Conservation (phyloP, 371 early-diverging fungal genomes). For the Gilbertella persicaria region DNA sequence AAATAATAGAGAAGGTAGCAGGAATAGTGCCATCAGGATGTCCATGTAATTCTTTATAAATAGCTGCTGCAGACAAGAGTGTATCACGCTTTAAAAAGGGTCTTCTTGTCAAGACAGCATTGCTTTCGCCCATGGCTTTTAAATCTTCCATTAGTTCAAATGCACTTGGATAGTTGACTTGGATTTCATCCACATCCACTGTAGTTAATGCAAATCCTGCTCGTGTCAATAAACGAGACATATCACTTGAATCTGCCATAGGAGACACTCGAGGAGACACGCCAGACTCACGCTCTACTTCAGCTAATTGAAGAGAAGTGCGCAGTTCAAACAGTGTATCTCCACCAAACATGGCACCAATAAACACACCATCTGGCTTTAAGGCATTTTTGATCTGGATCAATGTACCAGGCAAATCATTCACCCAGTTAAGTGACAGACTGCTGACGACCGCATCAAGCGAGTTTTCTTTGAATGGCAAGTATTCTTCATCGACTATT, state of each 20-base stretch:
- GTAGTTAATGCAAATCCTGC: slow-evolving; percentile 91
- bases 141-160: slow-evolving; percentile 92
- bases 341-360: slow-evolving; percentile 92
- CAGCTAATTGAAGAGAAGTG: slow-evolving; percentile 89
- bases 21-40: slow-evolving; percentile 89
- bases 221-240: slow-evolving; percentile 77
- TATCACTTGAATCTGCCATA: slow-evolving; percentile 88
- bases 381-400: slow-evolving; percentile 80
- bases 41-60: slow-evolving; percentile 91
- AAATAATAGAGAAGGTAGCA: slow-evolving; percentile 92
- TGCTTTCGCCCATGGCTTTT: slow-evolving; percentile 93
- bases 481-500: slow-evolving; percentile 82
- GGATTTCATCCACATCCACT: slow-evolving; percentile 92
- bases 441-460: slow-evolving; percentile 87
- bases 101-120: slow-evolving; percentile 78
- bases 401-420: slow-evolving; percentile 90
- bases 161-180: slow-evolving; percentile 89
- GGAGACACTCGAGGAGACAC: slow-evolving; percentile 92
- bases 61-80: slow-evolving; percentile 81
- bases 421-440: slow-evolving; percentile 93
- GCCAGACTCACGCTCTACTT: slow-evolving; percentile 88
- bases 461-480: slow-evolving; percentile 79
- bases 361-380: slow-evolving; percentile 91
- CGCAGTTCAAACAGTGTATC: slow-evolving; percentile 93
- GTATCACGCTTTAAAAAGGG: slow-evolving; percentile 78